A percentile compares a stretch with the other conserved stretches of the same genome.
Conservation (phyloP, 306 rosid genomes). For the Ziziphus jujuba region DNA sequence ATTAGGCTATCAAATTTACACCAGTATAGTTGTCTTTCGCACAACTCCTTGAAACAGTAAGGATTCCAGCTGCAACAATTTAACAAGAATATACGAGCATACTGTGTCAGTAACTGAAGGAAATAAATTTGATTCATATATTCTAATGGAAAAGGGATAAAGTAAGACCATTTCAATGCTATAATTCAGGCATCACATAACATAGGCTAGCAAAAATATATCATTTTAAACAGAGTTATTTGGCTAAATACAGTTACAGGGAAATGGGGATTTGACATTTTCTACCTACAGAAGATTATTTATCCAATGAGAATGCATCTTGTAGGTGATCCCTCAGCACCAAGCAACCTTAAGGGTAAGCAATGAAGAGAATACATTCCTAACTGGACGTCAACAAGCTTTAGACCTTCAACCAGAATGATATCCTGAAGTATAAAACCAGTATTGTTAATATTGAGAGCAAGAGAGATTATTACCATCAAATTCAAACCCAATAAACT, state of each 20-base stretch:
- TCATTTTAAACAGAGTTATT: neutral
- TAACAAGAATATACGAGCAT: no score
- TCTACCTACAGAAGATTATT: constrained; percentile 5
- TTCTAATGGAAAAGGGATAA: neutral
- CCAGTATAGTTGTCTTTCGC: no score
- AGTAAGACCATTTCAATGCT: neutral
- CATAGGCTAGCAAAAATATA: neutral
- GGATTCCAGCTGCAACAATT: no score
- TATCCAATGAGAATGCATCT: constrained; percentile 71
- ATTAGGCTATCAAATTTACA: no score
- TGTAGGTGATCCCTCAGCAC: constrained; percentile 74
- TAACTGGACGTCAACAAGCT: constrained; percentile 61
- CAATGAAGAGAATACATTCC: constrained; percentile 66
- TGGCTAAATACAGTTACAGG: neutral
- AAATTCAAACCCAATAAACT: no score
- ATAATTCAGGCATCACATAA: neutral
- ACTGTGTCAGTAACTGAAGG: no score
- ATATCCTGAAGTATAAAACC: constrained; percentile 46
- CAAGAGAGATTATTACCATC: neutral
- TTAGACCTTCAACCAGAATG: constrained; percentile 69
- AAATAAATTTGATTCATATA: no score
- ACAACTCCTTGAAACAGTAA: no score
- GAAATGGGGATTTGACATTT: neutral
- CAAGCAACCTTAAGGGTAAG: constrained; percentile 78
- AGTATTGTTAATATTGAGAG: neutral